Evolutionary conservation across 1,139 yeast genomes (phyloP), one percentile per base, ranked within the genome.

Genomic region (Protomyces gravidus): DNA sequence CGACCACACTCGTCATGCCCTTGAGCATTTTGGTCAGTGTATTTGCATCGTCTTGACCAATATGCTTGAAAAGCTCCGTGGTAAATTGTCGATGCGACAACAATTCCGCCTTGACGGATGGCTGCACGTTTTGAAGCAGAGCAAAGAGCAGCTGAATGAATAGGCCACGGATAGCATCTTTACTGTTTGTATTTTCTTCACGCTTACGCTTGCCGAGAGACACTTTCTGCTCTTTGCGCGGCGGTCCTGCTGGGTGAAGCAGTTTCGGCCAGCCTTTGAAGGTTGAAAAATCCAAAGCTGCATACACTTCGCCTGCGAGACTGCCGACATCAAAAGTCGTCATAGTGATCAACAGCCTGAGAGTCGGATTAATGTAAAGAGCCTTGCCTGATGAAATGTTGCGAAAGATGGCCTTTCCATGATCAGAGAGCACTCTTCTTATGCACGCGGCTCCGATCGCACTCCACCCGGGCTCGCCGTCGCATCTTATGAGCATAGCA

Each of bases 351-450:
- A 90, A 71, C 17, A 89, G 67, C 47, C 78, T 70, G 28, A 89
- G 68, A 0, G 80, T 78, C 0, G 95, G 85, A 60, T 80, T 82
- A 0, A 92, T 81, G 9, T 82, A 73, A 1, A 80, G 75, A 0
- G 86, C 81, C 64, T 84, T 79, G 65, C 78, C 72, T 62, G 82
- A 80, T 63, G 78, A 80, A 49, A 89, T 73, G 25, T 86, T 83
- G 66, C 95, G 76, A 71, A 86, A 87, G 3, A 89, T 74, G 23
- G 83, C 79, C 66, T 84, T 86, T 52, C 79, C 70, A 68, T 86
- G 80, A 59, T 77, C 78, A 1, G 77, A 75, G 19, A 89, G 70
- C 7, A 89, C 72, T 21, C 79, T 79, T 36, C 70, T 64, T 39
- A 69, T 76, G 61, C 84, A 79, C 53, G 81, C 71, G 4, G 73